Conservation (phyloP, 345 rosid genomes). For the Eutrema heterophyllum region DNA sequence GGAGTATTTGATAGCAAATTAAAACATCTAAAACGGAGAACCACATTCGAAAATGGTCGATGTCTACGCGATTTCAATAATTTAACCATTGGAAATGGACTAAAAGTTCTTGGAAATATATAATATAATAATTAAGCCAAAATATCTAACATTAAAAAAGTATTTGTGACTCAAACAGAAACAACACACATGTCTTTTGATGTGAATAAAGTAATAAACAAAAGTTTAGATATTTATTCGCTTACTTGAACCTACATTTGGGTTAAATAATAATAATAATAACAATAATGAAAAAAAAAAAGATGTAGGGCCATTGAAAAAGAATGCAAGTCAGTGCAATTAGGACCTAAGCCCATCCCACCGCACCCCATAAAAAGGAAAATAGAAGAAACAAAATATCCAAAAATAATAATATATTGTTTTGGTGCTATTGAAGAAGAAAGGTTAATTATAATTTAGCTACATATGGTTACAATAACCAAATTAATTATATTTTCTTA, state of each 20-base stretch:
- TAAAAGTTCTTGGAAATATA: not conserved
- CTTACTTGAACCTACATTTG: not conserved
- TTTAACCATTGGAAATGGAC: not conserved
- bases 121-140: not conserved
- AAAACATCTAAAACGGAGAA: not conserved
- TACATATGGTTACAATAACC: not conserved
- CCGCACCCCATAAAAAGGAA: not conserved
- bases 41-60: not conserved
- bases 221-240: constrained; percentile 19
- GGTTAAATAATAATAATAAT: too few relatives aligned
- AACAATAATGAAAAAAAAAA: not conserved
- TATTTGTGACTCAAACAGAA: constrained; percentile 9
- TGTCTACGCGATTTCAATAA: not conserved
- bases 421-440: not conserved
- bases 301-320: constrained; percentile 2
- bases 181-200: constrained; percentile 24
- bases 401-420: not conserved
- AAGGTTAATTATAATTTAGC: not conserved
- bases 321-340: constrained; percentile 13
- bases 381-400: not conserved
- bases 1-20: not conserved
- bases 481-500: not conserved
- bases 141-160: constrained; percentile 20
- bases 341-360: constrained; percentile 1
- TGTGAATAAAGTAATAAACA: constrained; percentile 17